Evolutionary conservation across 2,329 filamentous ascomycete species (phyloP).

Genomic region (Clonostachys solani): DNA sequence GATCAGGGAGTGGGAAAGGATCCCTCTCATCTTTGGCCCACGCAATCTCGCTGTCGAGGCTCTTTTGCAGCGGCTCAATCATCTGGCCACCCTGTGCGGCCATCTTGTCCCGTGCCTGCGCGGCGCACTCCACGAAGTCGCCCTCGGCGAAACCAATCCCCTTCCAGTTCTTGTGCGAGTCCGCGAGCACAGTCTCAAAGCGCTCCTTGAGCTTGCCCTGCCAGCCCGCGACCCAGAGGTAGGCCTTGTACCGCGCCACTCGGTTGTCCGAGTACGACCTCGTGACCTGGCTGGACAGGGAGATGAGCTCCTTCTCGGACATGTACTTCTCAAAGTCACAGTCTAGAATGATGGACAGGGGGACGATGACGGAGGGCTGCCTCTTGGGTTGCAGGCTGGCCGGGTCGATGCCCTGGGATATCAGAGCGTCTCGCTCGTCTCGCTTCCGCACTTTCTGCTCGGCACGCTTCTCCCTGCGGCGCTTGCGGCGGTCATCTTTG

Average conservation of each 20-base stretch:
- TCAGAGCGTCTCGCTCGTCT: constrained; percentile 41
- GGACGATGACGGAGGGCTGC: constrained; percentile 50
- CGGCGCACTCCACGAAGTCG: constrained; percentile 68
- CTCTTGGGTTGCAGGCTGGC: constrained; percentile 23
- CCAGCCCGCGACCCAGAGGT: constrained; percentile 77
- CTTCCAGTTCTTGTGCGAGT: constrained; percentile 75
- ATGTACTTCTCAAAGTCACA: constrained; percentile 91
- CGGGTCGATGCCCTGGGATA: constrained; percentile 42
- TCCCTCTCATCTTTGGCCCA: constrained; percentile 24
- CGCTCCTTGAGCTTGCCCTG: constrained; percentile 69
- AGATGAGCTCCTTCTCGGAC: constrained; percentile 80
- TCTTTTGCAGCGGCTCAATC: constrained; percentile 50
- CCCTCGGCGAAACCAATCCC: constrained; percentile 68
- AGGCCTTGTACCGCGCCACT: constrained; percentile 59
- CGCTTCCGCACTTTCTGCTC: constrained; percentile 42
- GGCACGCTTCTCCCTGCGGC: constrained; percentile 51
- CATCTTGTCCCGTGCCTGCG: constrained; percentile 67
- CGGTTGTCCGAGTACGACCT: constrained; percentile 87
- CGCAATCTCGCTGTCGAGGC: constrained; percentile 16
- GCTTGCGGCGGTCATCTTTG: constrained; percentile 51
- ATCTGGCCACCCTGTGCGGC: constrained; percentile 46
- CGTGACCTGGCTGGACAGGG: constrained; percentile 78
- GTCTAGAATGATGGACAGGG: constrained; percentile 80
- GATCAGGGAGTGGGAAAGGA: constrained; percentile 23
- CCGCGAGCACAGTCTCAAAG: constrained; percentile 71